phyloP scores from a whole-genome alignment of 257 asterid genomes.

The Solanum gandarillasii region DNA sequence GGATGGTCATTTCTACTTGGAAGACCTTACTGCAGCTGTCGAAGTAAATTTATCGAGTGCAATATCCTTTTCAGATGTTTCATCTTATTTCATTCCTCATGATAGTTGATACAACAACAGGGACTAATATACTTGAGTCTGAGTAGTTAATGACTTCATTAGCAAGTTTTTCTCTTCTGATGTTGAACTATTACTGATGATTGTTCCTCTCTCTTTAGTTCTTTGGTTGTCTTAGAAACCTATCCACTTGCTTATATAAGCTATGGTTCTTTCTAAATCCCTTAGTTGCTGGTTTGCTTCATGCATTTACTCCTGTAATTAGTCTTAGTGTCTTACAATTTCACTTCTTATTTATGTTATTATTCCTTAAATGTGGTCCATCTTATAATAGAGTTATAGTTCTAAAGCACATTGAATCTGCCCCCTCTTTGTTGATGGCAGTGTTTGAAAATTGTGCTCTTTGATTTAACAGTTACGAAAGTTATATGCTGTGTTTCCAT shows the following conservation, averaged over 20 bases:
- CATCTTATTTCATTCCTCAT: background rate
- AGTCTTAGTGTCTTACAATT: background rate
- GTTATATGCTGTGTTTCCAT: slow-evolving; percentile 27
- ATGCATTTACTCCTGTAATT: background rate
- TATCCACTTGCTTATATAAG: background rate
- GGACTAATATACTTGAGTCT: background rate
- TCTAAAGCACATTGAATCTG: background rate
- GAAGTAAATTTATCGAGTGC: slow-evolving; percentile 85
- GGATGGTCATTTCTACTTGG: slow-evolving; percentile 97
- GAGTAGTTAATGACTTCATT: background rate
- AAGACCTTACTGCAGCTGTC: slow-evolving; percentile 88
- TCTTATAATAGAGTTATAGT: background rate
- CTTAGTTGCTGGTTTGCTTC: background rate
- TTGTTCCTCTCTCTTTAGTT: background rate
- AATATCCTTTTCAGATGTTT: slow-evolving; percentile 57
- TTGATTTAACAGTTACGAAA: background rate
- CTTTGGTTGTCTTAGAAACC: background rate
- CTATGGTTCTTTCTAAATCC: background rate
- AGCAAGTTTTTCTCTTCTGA: background rate
- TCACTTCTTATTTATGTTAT: background rate
- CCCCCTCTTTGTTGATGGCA: background rate
- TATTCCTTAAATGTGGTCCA: background rate
- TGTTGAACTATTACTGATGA: background rate
- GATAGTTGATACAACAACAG: background rate
- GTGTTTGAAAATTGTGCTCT: background rate